These are phyloP conservation scores for Pseudogymnoascus sp. DNA, from an alignment of 2,329 filamentous ascomycete species.

Conservation along the genomic window DNA sequence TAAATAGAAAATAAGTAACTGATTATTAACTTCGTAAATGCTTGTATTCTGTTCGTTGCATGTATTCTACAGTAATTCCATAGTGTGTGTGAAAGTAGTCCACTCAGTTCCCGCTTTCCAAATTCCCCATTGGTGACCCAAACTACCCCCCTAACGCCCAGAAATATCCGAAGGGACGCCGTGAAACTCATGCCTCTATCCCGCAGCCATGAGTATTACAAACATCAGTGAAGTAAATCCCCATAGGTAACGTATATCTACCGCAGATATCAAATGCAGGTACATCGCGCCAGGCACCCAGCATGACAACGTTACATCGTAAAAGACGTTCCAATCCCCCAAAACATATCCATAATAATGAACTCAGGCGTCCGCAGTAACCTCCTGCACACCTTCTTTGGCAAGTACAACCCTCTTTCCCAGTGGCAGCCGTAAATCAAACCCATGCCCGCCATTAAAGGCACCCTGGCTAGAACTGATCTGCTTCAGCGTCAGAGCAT, in stretches of 20 bases:
- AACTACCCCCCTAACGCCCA: neutral
- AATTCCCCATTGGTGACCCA: neutral
- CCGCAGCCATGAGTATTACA: neutral
- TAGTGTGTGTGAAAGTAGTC: neutral
- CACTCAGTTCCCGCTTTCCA: neutral
- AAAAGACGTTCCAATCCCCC: conserved; percentile 14
- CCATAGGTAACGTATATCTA: neutral
- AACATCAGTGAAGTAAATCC: neutral
- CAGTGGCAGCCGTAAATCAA: conserved; percentile 25
- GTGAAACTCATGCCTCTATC: conserved; percentile 5
- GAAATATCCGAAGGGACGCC: neutral
- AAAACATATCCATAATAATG: neutral
- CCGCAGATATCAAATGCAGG: neutral
- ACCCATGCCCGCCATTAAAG: conserved; percentile 15
- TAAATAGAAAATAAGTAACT: neutral
- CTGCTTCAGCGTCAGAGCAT: conserved; percentile 39
- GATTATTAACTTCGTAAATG: neutral
- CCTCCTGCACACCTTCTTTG: conserved; percentile 24
- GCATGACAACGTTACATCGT: conserved; percentile 1
- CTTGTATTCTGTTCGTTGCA: neutral
- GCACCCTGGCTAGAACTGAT: conserved; percentile 30
- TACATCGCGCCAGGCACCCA: neutral
- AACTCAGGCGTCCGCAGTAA: conserved; percentile 24
- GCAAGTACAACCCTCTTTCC: conserved; percentile 21
- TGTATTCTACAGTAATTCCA: neutral